phyloP scores from a whole-genome alignment of 176 grass and related monocot species.

The Echinochloa phyllopogon region DNA sequence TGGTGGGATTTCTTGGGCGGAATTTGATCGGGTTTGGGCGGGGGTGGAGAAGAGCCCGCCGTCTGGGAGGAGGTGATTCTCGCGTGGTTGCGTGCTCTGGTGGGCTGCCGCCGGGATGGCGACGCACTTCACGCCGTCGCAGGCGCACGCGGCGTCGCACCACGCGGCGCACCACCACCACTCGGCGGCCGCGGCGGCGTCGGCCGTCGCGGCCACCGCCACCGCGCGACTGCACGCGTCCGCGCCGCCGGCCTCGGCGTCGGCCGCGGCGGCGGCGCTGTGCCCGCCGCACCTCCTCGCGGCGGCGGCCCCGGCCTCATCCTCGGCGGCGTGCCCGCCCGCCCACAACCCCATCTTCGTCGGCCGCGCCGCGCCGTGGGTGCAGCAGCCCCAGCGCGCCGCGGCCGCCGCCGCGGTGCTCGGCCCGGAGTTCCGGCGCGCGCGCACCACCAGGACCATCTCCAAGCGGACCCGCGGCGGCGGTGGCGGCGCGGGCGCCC shows the following conservation, averaged over 20 bases:
- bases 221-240: conserved; percentile 38
- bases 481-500: conserved; percentile 12
- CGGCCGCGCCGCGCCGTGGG: conserved; percentile 43
- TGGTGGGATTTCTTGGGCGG: conserved; percentile 3
- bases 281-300: conserved; percentile 31
- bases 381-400: conserved; percentile 49
- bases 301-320: conserved; percentile 29
- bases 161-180: conserved; percentile 43
- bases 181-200: conserved; percentile 5
- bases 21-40: conserved; percentile 32
- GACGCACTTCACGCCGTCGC: conserved; percentile 73
- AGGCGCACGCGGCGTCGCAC: conserved; percentile 58
- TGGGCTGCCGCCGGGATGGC: conserved; percentile 57
- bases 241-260: conserved; percentile 35
- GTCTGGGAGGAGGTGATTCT: not conserved
- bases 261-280: conserved; percentile 5
- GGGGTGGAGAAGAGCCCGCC: not conserved
- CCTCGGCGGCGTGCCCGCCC: conserved; percentile 39
- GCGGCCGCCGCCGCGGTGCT: not conserved
- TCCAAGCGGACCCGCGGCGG: conserved; percentile 75
- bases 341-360: conserved; percentile 58
- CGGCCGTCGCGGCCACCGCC: conserved; percentile 2
- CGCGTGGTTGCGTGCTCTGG: conserved; percentile 5
- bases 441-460: conserved; percentile 74
- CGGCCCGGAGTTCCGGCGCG: conserved; percentile 76